Conservation (phyloP, 139 green algal species). For the Spirogloea muscicola region DNA sequence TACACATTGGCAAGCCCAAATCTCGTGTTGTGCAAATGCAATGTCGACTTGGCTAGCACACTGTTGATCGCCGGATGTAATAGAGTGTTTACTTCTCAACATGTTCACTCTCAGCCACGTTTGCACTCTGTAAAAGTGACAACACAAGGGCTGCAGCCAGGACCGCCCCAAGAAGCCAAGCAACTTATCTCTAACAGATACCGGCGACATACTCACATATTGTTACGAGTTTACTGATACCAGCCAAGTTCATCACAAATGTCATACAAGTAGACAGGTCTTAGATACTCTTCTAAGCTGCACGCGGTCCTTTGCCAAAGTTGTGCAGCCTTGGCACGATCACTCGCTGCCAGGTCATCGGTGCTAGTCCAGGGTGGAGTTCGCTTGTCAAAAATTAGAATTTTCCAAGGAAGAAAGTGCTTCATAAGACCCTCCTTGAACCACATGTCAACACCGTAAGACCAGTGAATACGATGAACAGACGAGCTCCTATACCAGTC, state of each 20-base stretch:
- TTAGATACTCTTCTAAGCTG: slow-evolving; percentile 20
- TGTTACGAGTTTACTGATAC: too few relatives aligned
- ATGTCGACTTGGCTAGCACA: too few relatives aligned
- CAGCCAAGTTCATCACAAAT: slow-evolving; percentile 29
- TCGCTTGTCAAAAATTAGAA: slow-evolving; percentile 22
- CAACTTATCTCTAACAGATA: too few relatives aligned
- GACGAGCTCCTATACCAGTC: slow-evolving; percentile 26
- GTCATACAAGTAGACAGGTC: slow-evolving; percentile 6
- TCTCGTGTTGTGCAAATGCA: too few relatives aligned
- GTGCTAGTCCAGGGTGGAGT: slow-evolving; percentile 26
- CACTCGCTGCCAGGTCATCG: slow-evolving; percentile 21
- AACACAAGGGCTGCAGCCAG: too few relatives aligned
- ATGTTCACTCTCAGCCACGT: too few relatives aligned
- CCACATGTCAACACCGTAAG: slow-evolving; percentile 42
- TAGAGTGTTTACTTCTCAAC: too few relatives aligned
- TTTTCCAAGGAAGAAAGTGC: slow-evolving; percentile 37
- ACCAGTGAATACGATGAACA: slow-evolving; percentile 26
- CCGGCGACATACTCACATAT: too few relatives aligned
- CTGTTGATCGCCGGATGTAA: too few relatives aligned
- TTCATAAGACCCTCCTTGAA: slow-evolving; percentile 47
- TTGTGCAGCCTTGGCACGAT: slow-evolving; percentile 37
- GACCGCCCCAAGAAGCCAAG: too few relatives aligned
- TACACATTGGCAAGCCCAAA: too few relatives aligned
- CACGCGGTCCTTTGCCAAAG: slow-evolving; percentile 33
- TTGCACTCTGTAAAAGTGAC: too few relatives aligned